phyloP scores from a whole-genome alignment of 2,329 filamentous ascomycete species.

The Alternaria metachromatica region DNA sequence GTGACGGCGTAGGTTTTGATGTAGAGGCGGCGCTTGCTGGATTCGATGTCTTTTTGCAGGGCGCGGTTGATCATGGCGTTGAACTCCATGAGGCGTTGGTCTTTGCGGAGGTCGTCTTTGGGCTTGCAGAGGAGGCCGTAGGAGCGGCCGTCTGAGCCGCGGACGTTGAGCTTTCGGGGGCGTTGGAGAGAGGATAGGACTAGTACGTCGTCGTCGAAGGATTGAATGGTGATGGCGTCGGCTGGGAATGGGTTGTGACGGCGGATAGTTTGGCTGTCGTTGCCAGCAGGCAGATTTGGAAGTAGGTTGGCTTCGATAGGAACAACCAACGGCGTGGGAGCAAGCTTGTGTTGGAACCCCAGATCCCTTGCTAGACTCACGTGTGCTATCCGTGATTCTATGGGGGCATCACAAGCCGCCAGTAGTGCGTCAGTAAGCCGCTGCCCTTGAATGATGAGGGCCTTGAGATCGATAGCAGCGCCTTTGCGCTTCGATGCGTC shows the following conservation, averaged over 20 bases:
- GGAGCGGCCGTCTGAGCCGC: slow-evolving; percentile 84
- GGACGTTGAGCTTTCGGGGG: slow-evolving; percentile 85
- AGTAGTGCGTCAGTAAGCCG: slow-evolving; percentile 84
- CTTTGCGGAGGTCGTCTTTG: slow-evolving; percentile 95
- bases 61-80: slow-evolving; percentile 97
- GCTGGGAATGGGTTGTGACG: slow-evolving; percentile 84
- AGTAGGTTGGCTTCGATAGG: slow-evolving; percentile 86
- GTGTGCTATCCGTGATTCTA: slow-evolving; percentile 72
- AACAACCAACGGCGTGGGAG: slow-evolving; percentile 85
- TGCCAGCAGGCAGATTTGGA: slow-evolving; percentile 75
- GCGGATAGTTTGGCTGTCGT: slow-evolving; percentile 72
- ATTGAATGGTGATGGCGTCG: slow-evolving; percentile 81
- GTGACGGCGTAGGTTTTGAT: slow-evolving; percentile 98
- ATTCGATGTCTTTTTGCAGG: slow-evolving; percentile 88
- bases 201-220: slow-evolving; percentile 85
- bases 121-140: slow-evolving; percentile 97
- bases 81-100: slow-evolving; percentile 99
- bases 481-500: slow-evolving; percentile 61
- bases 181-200: slow-evolving; percentile 92
- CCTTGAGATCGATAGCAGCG: slow-evolving; percentile 69
- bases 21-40: slow-evolving; percentile 79
- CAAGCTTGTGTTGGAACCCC: slow-evolving; percentile 81
- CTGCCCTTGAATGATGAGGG: slow-evolving; percentile 78
- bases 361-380: slow-evolving; percentile 81
- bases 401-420: slow-evolving; percentile 76